Evolutionary conservation across 441 rosid species (phyloP).

Genomic region (Isatis lusitanica): DNA sequence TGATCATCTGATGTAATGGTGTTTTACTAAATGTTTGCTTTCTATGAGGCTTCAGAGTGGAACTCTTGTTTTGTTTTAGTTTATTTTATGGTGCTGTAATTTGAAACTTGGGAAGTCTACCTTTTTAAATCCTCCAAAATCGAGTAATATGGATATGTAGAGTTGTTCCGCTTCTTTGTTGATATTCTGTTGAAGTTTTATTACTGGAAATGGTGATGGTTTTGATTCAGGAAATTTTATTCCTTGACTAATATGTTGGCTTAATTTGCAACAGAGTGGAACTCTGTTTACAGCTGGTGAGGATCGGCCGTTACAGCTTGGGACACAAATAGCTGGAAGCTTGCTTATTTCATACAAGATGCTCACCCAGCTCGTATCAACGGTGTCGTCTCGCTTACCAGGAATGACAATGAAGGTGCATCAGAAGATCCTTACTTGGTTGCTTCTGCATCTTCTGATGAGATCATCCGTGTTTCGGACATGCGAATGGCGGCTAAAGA

Average conservation of each 20-base stretch:
- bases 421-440: conserved; percentile 69
- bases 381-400: conserved; percentile 76
- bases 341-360: conserved; percentile 68
- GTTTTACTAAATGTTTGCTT: background rate
- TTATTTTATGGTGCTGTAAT: background rate
- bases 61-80: background rate
- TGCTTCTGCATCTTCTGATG: conserved; percentile 91
- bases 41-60: background rate
- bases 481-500: conserved; percentile 69
- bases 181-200: conserved; percentile 3
- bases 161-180: background rate
- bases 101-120: background rate
- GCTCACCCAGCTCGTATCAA: conserved; percentile 88
- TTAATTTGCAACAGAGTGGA: conserved; percentile 56
- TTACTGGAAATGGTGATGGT: background rate
- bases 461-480: conserved; percentile 91
- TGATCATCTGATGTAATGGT: background rate
- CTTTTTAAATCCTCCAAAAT: background rate
- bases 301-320: conserved; percentile 83
- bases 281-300: conserved; percentile 86
- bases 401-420: conserved; percentile 43
- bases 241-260: conserved; percentile 12
- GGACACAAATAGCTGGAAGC: conserved; percentile 81
- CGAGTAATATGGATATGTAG: background rate
- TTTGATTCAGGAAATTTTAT: background rate